A percentile compares a stretch with the other conserved stretches of the same genome.
Conservation (phyloP, 2,329 filamentous ascomycete species). For the Pseudopyrenochaeta lycopersici region DNA sequence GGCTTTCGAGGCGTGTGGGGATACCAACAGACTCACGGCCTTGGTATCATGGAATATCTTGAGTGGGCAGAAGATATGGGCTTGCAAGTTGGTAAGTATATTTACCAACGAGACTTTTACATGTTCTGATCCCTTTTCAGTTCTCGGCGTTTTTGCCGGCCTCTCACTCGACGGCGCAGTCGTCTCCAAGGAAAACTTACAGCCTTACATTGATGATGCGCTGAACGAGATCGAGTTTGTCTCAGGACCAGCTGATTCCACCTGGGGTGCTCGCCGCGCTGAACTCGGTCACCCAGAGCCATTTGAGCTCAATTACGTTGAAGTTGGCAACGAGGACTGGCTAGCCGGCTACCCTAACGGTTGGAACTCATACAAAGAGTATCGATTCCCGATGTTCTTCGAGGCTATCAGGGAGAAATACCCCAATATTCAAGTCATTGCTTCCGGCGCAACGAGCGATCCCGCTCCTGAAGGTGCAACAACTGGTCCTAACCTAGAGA, state of each 20-base stretch:
- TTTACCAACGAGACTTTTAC: constrained; percentile 3
- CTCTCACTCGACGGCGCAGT: constrained; percentile 54
- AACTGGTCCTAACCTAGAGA: constrained; percentile 42
- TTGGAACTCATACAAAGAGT: constrained; percentile 38
- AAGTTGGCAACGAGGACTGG: constrained; percentile 52
- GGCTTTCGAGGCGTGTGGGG: constrained; percentile 57
- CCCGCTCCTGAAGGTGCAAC: constrained; percentile 41
- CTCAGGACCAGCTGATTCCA: constrained; percentile 37
- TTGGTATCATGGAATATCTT: constrained; percentile 59
- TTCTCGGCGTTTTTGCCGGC: constrained; percentile 56
- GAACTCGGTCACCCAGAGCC: constrained; percentile 48
- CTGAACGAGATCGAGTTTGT: constrained; percentile 50
- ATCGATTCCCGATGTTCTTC: constrained; percentile 46
- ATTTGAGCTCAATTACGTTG: constrained; percentile 49
- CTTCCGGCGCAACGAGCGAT: constrained; percentile 41
- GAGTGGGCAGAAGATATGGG: constrained; percentile 58
- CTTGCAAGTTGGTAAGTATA: constrained; percentile 46
- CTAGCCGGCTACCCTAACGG: constrained; percentile 42
- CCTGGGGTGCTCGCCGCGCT: constrained; percentile 47
- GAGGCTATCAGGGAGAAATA: constrained; percentile 45
- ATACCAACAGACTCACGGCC: constrained; percentile 56
- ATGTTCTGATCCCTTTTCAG: constrained; percentile 22
- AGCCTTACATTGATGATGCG: constrained; percentile 50
- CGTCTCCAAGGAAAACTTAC: constrained; percentile 47
- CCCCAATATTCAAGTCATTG: constrained; percentile 47